These are phyloP conservation scores for Paecilomyces sp. DNA, from an alignment of 2,329 filamentous ascomycete species.

Conservation along the genomic window DNA sequence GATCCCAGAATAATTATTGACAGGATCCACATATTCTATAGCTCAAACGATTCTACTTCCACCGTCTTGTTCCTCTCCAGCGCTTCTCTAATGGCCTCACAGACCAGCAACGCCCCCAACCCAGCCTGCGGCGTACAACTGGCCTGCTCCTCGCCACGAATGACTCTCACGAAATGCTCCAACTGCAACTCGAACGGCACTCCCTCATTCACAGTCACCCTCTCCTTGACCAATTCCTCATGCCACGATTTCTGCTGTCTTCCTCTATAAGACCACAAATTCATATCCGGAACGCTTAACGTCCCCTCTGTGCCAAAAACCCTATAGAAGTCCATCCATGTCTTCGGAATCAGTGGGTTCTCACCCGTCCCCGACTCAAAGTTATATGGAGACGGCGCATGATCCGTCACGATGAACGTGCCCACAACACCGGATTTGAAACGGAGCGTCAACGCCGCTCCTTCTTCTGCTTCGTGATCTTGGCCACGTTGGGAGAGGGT, in stretches of 20 bases:
- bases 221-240: constrained; percentile 26
- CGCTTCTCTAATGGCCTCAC: neutral
- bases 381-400: constrained; percentile 44
- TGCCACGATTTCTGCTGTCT: constrained; percentile 37
- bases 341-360: constrained; percentile 46
- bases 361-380: constrained; percentile 55
- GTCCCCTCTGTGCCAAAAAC: constrained; percentile 48
- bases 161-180: constrained; percentile 44
- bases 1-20: no score
- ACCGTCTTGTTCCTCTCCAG: neutral
- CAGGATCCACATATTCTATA: neutral
- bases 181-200: constrained; percentile 49
- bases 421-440: constrained; percentile 51
- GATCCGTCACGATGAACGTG: constrained; percentile 51
- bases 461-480: constrained; percentile 46
- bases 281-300: constrained; percentile 50
- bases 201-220: constrained; percentile 17
- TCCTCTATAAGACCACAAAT: constrained; percentile 40
- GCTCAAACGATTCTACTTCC: neutral
- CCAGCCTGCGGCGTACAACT: constrained; percentile 45
- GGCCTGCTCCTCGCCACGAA: constrained; percentile 36
- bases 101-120: constrained; percentile 44
- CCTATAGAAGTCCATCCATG: constrained; percentile 42
- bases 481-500: constrained; percentile 36
- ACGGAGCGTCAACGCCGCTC: constrained; percentile 46